A percentile compares a stretch with the other conserved stretches of the same genome.
phyloP scores from a whole-genome alignment of 2,329 filamentous ascomycete species.

The Claviceps sp. region DNA sequence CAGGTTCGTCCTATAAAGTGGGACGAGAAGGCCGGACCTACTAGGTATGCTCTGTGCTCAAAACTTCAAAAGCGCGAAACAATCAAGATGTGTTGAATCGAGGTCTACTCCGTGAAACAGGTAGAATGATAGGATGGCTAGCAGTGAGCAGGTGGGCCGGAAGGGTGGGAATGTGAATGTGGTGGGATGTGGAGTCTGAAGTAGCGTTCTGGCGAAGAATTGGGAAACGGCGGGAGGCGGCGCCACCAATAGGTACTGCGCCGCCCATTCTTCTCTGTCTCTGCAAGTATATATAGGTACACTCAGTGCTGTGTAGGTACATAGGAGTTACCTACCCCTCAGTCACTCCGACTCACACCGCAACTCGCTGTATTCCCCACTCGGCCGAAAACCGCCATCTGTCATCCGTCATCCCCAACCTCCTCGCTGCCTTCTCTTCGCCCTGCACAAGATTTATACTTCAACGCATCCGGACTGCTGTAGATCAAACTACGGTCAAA shows the following conservation, averaged over 20 bases:
- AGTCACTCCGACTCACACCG: no score
- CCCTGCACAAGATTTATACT: not conserved
- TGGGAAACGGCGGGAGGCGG: not conserved
- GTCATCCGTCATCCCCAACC: not conserved
- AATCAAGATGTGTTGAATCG: not conserved
- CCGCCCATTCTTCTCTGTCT: not conserved
- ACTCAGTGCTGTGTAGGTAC: no score
- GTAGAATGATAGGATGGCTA: not conserved
- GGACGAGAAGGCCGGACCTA: no score
- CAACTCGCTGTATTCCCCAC: not conserved
- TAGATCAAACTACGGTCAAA: no score
- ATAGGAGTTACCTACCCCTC: no score
- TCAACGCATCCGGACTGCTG: no score
- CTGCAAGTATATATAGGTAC: no score
- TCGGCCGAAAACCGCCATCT: not conserved
- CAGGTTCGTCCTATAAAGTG: not conserved
- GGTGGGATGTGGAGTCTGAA: not conserved
- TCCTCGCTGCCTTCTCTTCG: not conserved
- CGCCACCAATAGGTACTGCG: not conserved
- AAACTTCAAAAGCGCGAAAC: not conserved
- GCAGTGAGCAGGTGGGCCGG: not conserved
- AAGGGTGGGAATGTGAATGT: not conserved
- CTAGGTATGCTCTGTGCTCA: no score
- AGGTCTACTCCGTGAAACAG: not conserved
- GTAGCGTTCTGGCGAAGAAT: not conserved